Conservation (phyloP, 2,329 filamentous ascomycete species). For the Paracorniculantispora psalliotae region DNA sequence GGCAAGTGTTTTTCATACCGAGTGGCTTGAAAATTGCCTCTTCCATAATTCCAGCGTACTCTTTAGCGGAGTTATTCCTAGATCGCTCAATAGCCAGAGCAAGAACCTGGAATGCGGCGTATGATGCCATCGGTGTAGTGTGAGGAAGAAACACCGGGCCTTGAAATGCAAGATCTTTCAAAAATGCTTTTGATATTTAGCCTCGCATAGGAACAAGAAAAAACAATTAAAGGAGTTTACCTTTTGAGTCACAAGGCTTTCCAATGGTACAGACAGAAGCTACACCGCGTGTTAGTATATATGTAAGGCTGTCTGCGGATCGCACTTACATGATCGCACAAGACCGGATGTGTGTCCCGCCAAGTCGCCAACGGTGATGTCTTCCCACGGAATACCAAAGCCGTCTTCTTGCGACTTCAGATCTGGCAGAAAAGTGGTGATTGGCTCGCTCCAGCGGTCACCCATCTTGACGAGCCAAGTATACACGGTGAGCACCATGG, state of each 20-base stretch:
- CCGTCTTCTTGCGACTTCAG: constrained; percentile 5
- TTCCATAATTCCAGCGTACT: constrained; percentile 9
- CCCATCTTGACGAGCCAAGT: constrained; percentile 27
- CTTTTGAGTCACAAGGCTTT: constrained; percentile 12
- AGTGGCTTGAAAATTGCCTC: constrained; percentile 16
- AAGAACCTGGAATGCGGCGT: constrained; percentile 23
- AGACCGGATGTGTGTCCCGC: constrained; percentile 23
- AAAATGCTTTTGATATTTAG: constrained; percentile 12
- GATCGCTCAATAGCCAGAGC: constrained; percentile 18
- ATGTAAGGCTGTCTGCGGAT: too few species aligned
- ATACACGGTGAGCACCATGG: constrained; percentile 30
- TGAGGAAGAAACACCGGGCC: constrained; percentile 20
- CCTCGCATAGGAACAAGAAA: background rate
- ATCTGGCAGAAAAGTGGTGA: constrained; percentile 27
- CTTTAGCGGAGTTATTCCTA: background rate
- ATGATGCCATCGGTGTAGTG: constrained; percentile 22
- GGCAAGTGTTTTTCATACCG: constrained; percentile 16
- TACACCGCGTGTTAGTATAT: background rate
- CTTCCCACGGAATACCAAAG: constrained; percentile 18
- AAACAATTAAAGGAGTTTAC: background rate
- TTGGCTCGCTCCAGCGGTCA: constrained; percentile 23
- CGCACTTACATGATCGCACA: constrained; percentile 17
- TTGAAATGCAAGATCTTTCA: constrained; percentile 12
- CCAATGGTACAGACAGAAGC: constrained; percentile 16
- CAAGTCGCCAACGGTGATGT: constrained; percentile 20